phyloP scores from a whole-genome alignment of 2,329 filamentous ascomycete genomes.

The Fusarium humuli region DNA sequence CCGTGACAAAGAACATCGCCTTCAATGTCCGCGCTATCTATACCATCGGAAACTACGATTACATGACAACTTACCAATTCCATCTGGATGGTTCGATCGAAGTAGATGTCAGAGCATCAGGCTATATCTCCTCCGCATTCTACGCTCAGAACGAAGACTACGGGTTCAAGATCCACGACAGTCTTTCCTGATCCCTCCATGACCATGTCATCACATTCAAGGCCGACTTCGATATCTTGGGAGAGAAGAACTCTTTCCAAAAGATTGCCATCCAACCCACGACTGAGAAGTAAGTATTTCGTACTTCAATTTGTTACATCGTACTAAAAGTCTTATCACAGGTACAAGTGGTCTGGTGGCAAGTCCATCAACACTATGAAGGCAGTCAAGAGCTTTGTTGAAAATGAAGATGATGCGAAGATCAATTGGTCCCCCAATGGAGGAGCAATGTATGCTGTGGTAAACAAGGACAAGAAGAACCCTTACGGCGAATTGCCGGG shows the following conservation, averaged over 20 bases:
- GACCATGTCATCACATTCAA: conserved; percentile 10
- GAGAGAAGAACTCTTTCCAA: not conserved
- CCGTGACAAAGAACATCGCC: conserved; percentile 8
- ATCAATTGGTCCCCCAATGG: conserved; percentile 11
- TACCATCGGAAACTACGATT: conserved; percentile 15
- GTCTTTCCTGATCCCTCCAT: not conserved
- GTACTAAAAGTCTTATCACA: not conserved
- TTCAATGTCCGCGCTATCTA: conserved; percentile 11
- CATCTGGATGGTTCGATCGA: conserved; percentile 1
- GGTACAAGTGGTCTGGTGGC: conserved; percentile 5
- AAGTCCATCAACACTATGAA: not conserved
- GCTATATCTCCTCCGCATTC: conserved; percentile 5
- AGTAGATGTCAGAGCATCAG: not conserved
- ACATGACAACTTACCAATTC: conserved; percentile 5
- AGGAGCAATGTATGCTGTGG: not conserved
- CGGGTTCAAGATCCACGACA: conserved; percentile 1
- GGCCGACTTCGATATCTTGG: not conserved
- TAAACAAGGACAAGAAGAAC: not conserved
- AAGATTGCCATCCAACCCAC: conserved; percentile 3
- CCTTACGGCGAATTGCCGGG: conserved; percentile 2
- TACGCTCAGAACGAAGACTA: conserved; percentile 11
- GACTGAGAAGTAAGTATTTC: not conserved
- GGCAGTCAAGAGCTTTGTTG: conserved; percentile 6
- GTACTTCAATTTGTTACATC: accelerated
- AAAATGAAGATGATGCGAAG: conserved; percentile 1